A percentile compares a stretch with the other conserved stretches of the same genome.
Conservation (phyloP, 805 yeast genomes). For the Saturnispora diversa region DNA sequence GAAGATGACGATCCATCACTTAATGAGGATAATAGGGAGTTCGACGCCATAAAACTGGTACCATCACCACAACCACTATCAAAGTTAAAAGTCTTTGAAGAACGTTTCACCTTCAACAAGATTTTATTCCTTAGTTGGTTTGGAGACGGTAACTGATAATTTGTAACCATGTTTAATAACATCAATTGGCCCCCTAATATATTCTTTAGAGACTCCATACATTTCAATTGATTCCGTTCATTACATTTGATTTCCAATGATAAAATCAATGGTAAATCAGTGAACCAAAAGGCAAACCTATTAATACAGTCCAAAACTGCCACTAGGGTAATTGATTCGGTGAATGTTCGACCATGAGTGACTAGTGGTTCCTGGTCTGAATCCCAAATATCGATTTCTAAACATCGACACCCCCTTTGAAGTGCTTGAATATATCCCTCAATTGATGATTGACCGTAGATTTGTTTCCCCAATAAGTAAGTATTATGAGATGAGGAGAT, state of each 20-base stretch:
- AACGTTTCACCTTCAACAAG: constrained; percentile 69
- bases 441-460: constrained; percentile 78
- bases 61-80: not conserved
- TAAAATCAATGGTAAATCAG: constrained; percentile 78
- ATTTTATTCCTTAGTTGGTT: constrained; percentile 59
- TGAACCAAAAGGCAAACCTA: constrained; percentile 80
- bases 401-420: constrained; percentile 87
- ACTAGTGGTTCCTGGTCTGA: constrained; percentile 67
- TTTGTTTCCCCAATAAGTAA: constrained; percentile 78
- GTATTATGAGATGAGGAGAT: constrained; percentile 95
- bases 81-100: constrained; percentile 17
- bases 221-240: constrained; percentile 53
- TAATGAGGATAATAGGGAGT: not conserved
- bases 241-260: constrained; percentile 84
- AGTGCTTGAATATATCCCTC: constrained; percentile 83
- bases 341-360: constrained; percentile 81
- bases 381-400: constrained; percentile 97
- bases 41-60: not conserved
- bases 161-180: constrained; percentile 17
- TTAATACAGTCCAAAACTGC: constrained; percentile 67
- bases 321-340: constrained; percentile 59
- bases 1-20: constrained; percentile 6
- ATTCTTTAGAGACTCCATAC: constrained; percentile 44
- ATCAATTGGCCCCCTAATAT: constrained; percentile 54
- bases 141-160: constrained; percentile 58